A percentile compares a stretch with the other conserved stretches of the same genome.
Evolutionary conservation across 2,329 filamentous ascomycete genomes (phyloP).

Genomic region (Fusarium verrucosum): DNA sequence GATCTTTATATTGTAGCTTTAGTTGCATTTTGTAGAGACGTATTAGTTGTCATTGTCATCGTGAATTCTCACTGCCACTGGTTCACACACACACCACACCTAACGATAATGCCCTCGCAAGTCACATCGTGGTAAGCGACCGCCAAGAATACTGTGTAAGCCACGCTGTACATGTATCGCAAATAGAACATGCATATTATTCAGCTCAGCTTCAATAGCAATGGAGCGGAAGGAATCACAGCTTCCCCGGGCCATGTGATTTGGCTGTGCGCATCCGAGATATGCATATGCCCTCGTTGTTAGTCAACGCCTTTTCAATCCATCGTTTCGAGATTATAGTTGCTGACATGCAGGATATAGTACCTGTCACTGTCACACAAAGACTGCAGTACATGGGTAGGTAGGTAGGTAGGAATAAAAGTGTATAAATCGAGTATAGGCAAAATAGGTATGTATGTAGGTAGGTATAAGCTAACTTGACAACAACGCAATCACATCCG

Average conservation of each 20-base stretch:
- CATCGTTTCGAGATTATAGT: neutral
- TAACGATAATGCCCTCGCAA: neutral
- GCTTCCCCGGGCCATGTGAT: neutral
- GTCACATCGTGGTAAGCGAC: neutral
- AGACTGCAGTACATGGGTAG: neutral
- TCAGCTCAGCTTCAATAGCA: neutral
- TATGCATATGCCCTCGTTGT: neutral
- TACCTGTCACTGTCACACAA: neutral
- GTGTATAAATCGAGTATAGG: slow-evolving; percentile 1
- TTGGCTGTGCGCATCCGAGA: slow-evolving; percentile 9
- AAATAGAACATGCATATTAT: neutral
- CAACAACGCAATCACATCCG: slow-evolving; percentile 5
- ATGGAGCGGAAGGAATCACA: neutral
- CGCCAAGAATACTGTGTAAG: slow-evolving; percentile 1
- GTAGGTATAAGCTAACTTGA: slow-evolving; percentile 10
- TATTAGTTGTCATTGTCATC: neutral
- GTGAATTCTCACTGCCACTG: neutral
- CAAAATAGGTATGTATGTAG: neutral
- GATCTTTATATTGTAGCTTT: neutral
- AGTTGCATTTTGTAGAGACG: neutral
- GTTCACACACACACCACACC: too few species aligned
- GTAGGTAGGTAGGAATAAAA: neutral
- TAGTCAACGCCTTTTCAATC: neutral
- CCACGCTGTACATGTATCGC: slow-evolving; percentile 1
- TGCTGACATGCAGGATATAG: neutral